These are phyloP conservation scores for Elaphomyces granulatus DNA, from an alignment of 495 filamentous ascomycete species.

Conservation along the genomic window DNA sequence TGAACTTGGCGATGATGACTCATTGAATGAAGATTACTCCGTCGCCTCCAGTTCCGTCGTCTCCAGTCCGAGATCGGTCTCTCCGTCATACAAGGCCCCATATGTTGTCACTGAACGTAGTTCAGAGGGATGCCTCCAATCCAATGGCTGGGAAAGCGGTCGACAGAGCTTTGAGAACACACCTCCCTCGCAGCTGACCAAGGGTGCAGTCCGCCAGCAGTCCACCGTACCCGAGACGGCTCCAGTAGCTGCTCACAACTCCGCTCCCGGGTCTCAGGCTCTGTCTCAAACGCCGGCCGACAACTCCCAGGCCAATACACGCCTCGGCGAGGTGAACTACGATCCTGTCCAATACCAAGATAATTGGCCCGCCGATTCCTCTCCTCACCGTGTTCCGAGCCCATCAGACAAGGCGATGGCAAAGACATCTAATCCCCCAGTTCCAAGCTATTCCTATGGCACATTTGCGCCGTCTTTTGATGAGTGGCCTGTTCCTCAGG, in stretches of 20 bases:
- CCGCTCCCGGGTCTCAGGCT: neutral
- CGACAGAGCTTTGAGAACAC: neutral
- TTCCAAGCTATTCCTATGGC: neutral
- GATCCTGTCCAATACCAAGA: neutral
- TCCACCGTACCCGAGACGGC: too few species aligned
- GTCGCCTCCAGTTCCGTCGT: neutral
- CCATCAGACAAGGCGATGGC: slow-evolving; percentile 22
- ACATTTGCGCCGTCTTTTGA: neutral
- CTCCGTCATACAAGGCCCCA: neutral
- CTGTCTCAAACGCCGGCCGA: neutral
- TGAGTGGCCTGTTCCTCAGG: neutral
- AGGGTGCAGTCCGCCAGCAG: neutral
- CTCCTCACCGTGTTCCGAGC: slow-evolving; percentile 12
- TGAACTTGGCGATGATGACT: neutral
- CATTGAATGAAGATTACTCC: neutral
- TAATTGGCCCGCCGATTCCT: neutral
- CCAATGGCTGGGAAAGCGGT: neutral
- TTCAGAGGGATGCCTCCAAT: neutral
- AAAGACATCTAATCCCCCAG: neutral
- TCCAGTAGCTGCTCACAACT: neutral
- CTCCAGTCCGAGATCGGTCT: neutral
- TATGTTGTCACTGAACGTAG: neutral
- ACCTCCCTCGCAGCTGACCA: neutral
- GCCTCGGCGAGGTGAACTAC: neutral
- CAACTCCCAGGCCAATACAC: neutral